Base-by-base conservation (phyloP, 1,284 basidiomycete species). In the Microbotryum saponariae region DNA sequence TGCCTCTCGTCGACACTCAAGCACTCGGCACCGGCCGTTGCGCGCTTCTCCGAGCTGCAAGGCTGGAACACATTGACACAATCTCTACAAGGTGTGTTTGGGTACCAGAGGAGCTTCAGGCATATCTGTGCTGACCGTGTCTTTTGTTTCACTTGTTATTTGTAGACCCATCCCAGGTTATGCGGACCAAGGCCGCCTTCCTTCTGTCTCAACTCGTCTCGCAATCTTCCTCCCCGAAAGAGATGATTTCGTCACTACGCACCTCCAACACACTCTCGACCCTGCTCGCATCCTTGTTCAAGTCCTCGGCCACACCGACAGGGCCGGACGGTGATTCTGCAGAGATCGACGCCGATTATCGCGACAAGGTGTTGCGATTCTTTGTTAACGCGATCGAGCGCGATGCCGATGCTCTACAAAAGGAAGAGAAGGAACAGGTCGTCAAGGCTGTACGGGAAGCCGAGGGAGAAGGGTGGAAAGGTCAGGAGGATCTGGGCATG, bases 171-270 rank as follows among this genome's bases (percentile, higher is more conserved):
- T 85, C 88, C 61, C 84, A 88, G 50, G 77, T 79, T 21, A 82
- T 97, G 52, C 83, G 91, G 20, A 81, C 91, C 59, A 97, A 97
- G 77, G 80, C 85, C 1, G 83, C 85, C 0, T 97, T 97, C 78
- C 81, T 97, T 21, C 79, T 97, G 58, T 85, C 84, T 68, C 81
- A 85, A 0, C 82, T 97, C 53, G 81, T 94, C 57, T 78, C 84
- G 4, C 88, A 89, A 16, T 71, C 74, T 44, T 14, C 54, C 10
- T 23, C 50, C 47, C 47, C 64, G 7, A 47, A 63, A 16, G 37
- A 56, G 56, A 60, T 62, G 55, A 12, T 63, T 7, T 37, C 58
- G 69, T 78, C 27, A 75, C 83, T 72, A 81, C 48, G 67, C 23
- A 20, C 59, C 25, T 48, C 59, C 21, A 29, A 27, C 82, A 3